Conservation (phyloP, 441 rosid genomes). For the Arabidopsis hybrid region DNA sequence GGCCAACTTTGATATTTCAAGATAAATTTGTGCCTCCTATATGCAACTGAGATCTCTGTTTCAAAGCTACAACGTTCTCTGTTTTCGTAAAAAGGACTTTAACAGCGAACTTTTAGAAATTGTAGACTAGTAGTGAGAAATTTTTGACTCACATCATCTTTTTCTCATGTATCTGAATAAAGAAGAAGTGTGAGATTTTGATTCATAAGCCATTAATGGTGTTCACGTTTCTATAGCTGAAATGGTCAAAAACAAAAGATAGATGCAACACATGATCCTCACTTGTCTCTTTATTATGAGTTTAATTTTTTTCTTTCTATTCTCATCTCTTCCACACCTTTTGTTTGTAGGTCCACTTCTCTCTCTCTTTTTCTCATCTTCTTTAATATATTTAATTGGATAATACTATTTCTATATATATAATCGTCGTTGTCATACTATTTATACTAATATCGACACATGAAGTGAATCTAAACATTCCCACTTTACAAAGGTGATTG, state of each 20-base stretch:
- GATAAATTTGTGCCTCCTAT: no score
- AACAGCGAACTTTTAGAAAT: not conserved
- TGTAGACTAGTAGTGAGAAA: not conserved
- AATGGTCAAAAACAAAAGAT: constrained; percentile 35
- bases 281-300: constrained; percentile 1
- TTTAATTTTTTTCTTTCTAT: not conserved
- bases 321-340: constrained; percentile 28
- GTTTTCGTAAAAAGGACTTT: not conserved
- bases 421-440: constrained; percentile 33
- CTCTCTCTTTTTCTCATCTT: no score
- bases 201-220: constrained; percentile 36
- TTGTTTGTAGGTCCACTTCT: constrained; percentile 27
- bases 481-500: constrained; percentile 39
- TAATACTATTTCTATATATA: not conserved
- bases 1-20: no score
- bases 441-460: constrained; percentile 30
- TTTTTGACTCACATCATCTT: constrained; percentile 12
- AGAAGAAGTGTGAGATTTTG: constrained; percentile 11
- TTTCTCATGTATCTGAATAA: constrained; percentile 29
- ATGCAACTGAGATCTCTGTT: no score
- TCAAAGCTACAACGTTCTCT: not conserved
- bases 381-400: constrained; percentile 10
- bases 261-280: constrained; percentile 18
- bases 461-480: constrained; percentile 40
- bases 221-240: constrained; percentile 28